A percentile compares a stretch with the other conserved stretches of the same genome.
Evolutionary conservation across 2,329 filamentous ascomycete genomes (phyloP).

Genomic region (Orbilia oligospora): DNA sequence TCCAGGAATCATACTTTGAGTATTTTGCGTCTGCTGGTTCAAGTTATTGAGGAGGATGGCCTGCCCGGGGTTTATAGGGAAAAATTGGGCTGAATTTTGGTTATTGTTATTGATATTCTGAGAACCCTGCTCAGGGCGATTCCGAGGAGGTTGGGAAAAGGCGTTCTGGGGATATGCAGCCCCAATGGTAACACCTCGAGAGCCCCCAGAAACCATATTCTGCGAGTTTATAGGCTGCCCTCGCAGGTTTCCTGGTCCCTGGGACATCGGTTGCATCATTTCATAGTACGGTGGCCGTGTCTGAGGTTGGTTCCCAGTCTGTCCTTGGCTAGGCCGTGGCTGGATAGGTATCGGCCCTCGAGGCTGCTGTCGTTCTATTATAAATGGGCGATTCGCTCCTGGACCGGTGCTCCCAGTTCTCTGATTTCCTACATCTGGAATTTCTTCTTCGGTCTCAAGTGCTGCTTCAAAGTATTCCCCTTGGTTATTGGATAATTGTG

Average conservation of each 20-base stretch:
- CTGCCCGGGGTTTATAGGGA: not conserved
- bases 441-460: not conserved
- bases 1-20: not conserved
- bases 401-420: not conserved
- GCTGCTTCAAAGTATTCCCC: not conserved
- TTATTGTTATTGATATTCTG: not conserved
- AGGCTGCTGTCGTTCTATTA: not conserved
- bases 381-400: too few species aligned
- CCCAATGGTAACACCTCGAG: not conserved
- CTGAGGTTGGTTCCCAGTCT: not conserved
- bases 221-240: not conserved
- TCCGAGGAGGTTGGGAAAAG: not conserved
- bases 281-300: not conserved
- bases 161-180: not conserved
- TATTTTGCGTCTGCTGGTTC: too few species aligned
- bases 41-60: too few species aligned
- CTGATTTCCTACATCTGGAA: not conserved
- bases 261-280: constrained; percentile 3
- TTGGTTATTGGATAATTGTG: too few species aligned
- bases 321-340: not conserved
- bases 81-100: too few species aligned
- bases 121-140: not conserved
- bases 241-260: not conserved
- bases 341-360: not conserved
- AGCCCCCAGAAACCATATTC: not conserved